These are phyloP conservation scores for Coniella lustricola DNA, from an alignment of 2,329 filamentous ascomycete species.

Conservation along the genomic window DNA sequence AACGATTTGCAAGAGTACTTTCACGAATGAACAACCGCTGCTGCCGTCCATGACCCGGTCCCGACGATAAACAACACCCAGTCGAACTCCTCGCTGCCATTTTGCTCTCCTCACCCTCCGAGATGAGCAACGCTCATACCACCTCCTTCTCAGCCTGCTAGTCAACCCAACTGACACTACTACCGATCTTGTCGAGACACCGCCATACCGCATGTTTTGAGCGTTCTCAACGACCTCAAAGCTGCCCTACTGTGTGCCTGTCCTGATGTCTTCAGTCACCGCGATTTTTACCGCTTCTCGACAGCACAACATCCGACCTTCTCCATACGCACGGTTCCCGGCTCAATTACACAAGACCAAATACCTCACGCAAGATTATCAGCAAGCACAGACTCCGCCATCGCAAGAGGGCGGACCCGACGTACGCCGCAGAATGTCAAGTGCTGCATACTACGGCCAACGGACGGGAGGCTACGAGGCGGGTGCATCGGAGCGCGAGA, in stretches of 20 bases:
- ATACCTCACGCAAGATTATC: not conserved
- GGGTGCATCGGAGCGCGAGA: conserved; percentile 5
- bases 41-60: conserved; percentile 5
- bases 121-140: not conserved
- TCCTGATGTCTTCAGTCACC: conserved; percentile 14
- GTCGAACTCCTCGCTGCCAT: not conserved
- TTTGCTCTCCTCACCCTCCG: not conserved
- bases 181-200: not conserved
- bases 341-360: conserved; percentile 2
- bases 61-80: conserved; percentile 6
- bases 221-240: not conserved
- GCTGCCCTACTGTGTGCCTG: not conserved
- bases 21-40: not conserved
- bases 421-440: conserved; percentile 10
- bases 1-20: not conserved
- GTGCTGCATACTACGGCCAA: conserved; percentile 14
- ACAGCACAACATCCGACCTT: conserved; percentile 12
- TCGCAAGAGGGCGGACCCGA: not conserved
- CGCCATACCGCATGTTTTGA: not conserved
- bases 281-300: conserved; percentile 7
- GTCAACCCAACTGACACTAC: not conserved
- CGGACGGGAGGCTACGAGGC: conserved; percentile 14
- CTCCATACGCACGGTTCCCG: conserved; percentile 8
- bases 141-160: not conserved
- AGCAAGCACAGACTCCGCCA: not conserved